Conservation (phyloP, 192 early-diverging fungal genomes). For the Jimgerdemannia flammicorona region DNA sequence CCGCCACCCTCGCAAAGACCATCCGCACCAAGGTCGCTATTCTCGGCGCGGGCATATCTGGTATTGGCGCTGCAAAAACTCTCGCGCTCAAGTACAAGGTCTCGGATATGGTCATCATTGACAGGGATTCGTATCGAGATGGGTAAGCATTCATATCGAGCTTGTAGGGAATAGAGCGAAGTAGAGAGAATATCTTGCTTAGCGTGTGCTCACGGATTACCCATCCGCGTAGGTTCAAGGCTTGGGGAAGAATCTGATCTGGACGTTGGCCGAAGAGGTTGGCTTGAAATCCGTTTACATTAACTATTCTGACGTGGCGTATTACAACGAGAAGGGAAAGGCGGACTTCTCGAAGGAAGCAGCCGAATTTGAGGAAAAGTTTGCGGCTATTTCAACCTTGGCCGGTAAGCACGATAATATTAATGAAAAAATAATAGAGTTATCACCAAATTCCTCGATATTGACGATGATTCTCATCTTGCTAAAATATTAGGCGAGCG, state of each 20-base stretch:
- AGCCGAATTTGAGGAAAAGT: constrained; percentile 6
- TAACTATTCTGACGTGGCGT: constrained; percentile 27
- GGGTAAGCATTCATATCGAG: constrained; percentile 2
- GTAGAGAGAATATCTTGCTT: no score
- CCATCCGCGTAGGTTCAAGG: constrained; percentile 24
- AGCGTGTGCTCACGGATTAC: background rate
- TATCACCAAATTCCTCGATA: constrained; percentile 1
- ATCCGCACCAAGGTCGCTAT: constrained; percentile 35
- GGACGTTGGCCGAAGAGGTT: constrained; percentile 19
- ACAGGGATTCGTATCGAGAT: constrained; percentile 28
- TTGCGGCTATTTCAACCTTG: constrained; percentile 6
- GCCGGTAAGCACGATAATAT: constrained; percentile 19
- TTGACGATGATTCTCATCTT: background rate
- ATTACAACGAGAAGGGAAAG: constrained; percentile 20
- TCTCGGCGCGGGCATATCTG: constrained; percentile 34
- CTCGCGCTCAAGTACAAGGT: constrained; percentile 18
- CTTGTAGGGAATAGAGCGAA: no score
- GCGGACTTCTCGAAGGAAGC: constrained; percentile 5
- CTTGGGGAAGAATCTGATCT: constrained; percentile 34
- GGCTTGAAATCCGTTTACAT: constrained; percentile 24
- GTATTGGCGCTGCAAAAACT: constrained; percentile 27
- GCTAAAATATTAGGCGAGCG: constrained; percentile 8
- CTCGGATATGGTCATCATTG: constrained; percentile 34
- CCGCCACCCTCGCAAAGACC: background rate
- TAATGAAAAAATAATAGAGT: no score